Conservation (phyloP, 345 rosid species). For the Gossypium raimondii region DNA sequence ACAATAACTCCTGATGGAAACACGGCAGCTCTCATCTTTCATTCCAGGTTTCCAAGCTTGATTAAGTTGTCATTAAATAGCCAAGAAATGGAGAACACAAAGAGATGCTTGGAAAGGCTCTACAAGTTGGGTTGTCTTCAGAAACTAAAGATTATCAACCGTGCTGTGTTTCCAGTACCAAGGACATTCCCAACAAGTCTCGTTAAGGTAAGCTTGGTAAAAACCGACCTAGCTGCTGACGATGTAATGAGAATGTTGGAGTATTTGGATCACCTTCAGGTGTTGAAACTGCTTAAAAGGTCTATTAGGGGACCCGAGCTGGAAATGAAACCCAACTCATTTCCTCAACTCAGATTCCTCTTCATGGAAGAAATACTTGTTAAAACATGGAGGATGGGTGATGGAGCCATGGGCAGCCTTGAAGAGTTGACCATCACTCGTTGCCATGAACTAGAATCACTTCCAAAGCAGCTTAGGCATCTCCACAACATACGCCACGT, state of each 20-base stretch:
- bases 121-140: not conserved
- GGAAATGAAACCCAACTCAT: not conserved
- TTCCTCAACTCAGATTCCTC: not conserved
- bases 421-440: not conserved
- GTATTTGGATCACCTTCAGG: not conserved
- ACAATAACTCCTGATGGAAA: not conserved
- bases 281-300: not conserved
- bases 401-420: conserved; percentile 2
- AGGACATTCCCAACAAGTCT: not conserved
- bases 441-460: not conserved
- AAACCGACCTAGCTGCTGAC: not conserved
- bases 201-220: not conserved
- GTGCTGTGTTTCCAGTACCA: not conserved
- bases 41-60: not conserved
- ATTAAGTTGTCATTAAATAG: not conserved
- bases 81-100: not conserved
- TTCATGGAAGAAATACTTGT: conserved; percentile 2
- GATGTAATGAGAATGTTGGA: not conserved
- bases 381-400: not conserved
- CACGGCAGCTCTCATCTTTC: not conserved
- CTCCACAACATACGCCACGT: not conserved
- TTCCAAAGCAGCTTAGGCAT: not conserved
- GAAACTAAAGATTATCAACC: not conserved
- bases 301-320: not conserved
- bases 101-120: not conserved